Base-by-base conservation (phyloP, 129 eudicot genomes). In the Saussurea involucrata region DNA sequence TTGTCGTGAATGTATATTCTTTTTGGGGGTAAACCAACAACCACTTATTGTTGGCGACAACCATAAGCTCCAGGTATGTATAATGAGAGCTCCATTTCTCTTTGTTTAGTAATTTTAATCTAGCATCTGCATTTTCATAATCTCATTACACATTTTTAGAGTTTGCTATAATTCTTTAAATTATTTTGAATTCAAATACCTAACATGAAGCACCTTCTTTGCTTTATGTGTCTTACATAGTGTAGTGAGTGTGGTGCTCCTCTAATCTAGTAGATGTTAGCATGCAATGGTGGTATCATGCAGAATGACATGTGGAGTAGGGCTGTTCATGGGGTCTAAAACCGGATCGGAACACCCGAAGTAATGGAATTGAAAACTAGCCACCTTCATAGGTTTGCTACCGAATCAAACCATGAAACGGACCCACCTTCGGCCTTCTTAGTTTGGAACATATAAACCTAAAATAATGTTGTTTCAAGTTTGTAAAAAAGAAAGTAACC, bases 1-100 rank as follows among this genome's bases (percentile, higher is more conserved):
- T 80, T 95, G 99, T 79, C 99, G 99, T 17, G 99, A 95, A 78
- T 95, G 99, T 72, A 71, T 95, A 24, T 95, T 95, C 88, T 95
- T 84, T 86, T 82, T 95, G 84, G 99, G 99, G 80, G 90, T 95
- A 66, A 95, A 95, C 78, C 99, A 95, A 72, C 93, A 77, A 68
- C 99, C 99, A 5, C 99, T 95, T 44, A 84, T 95, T 75, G 96
- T 91, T 82, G 99, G 99, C 75, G 99, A 95, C 82, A 95, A 95
- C 86, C 99, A 95, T 85, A 95, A 95, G 78, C 83, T 95, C 72
- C 97, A 91, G 97, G 99, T 89, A 63, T 57, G 76, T 72, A 18
- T 73, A 27, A 42, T 60, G 63, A 36, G 40, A 21, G 24, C 36
- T 58, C 24, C 20, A 13, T 40, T 71, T 46, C 49, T 72, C 66